Evolutionary conservation across 164 flowering plant genomes (phyloP), one percentile per base, ranked within the genome.

Genomic region (Pachysandra terminalis): DNA sequence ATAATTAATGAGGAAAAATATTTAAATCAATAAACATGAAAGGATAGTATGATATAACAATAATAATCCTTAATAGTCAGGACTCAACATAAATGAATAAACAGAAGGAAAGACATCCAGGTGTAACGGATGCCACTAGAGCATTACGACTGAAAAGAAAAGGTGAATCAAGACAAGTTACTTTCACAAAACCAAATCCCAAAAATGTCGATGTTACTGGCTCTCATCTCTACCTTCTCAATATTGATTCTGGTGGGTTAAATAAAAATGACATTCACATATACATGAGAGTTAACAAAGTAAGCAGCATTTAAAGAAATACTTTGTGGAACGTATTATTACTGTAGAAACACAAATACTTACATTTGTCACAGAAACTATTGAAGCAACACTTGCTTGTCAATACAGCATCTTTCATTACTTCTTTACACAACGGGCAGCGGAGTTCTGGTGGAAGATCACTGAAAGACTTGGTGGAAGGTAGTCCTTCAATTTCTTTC

Each of bases 371-470:
- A 79, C 99, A 96, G 62, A 91, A 96, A 74, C 97, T 96, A 22
- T 75, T 82, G 55, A 90, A 93, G 74, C 99, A 96, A 76, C 99
- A 96, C 76, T 93, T 96, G 95, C 97, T 89, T 23, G 98, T 88
- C 53, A 96, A 78, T 5, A 93, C 98, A 71, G 99, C 99, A 83
- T 96, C 98, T 81, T 86, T 90, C 98, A 96, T 93, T 21, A 96
- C 96, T 83, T 91, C 91, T 75, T 87, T 88, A 78, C 99, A 96
- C 69, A 96, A 62, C 0, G 97, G 99, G 64, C 99, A 96, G 65
- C 79, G 88, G 13, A 93, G 86, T 61, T 96, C 99, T 62, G 96
- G 91, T 12, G 99, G 99, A 73, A 96, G 83, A 67, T 93, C 96
- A 48, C 87, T 86, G 51, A 87, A 81, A 41, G 86, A 64, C 23